Evolutionary conservation across 768 basidiomycete species (phyloP), one percentile per base, ranked within the genome.

Genomic region (Cystofilobasidium capitatum): DNA sequence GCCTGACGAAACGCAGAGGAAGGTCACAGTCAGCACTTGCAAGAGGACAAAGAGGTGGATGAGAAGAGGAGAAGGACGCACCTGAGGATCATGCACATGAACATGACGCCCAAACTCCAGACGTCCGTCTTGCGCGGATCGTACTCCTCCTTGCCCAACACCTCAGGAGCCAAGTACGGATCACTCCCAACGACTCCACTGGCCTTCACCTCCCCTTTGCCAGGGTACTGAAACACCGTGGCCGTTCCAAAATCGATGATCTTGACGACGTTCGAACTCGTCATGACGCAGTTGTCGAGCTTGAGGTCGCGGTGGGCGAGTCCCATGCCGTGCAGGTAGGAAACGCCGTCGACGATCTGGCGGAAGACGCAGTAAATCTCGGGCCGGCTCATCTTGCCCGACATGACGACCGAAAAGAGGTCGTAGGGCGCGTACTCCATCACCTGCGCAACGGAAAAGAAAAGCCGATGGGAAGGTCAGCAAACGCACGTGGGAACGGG

Each of bases 391-490:
- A 99, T 99, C 80, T 91, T 96, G 71, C 91, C 89, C 20, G 93
- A 92, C 96, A 99, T 99, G 82, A 99, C 96, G 75, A 97, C 93
- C 69, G 88, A 90, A 80, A 99, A 99, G 65, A 99, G 86, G 79
- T 99, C 96, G 75, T 86, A 96, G 22, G 96, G 96, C 3, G 96
- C 96, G 74, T 96, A 98, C 78, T 98, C 94, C 96, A 99, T 99
- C 80, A 97, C 88, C 93, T 97, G 75, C 3, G 20, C 6, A 17
- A 37, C 9, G 51, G 10, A 4, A 10, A 54, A 42, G 39, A 69
- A 49, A 55, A 64, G 70, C 45, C 59, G 62, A 17, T 37, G 44
- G 64, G 44, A 63, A 61, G 68, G 70, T 65, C 49, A 40, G 64
- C 65, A 37, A 63, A 65, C 57, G 58, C 37, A 66, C 20, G 40